phyloP scores from a whole-genome alignment of 331 rosid species.

The Stylosanthes scabra region DNA sequence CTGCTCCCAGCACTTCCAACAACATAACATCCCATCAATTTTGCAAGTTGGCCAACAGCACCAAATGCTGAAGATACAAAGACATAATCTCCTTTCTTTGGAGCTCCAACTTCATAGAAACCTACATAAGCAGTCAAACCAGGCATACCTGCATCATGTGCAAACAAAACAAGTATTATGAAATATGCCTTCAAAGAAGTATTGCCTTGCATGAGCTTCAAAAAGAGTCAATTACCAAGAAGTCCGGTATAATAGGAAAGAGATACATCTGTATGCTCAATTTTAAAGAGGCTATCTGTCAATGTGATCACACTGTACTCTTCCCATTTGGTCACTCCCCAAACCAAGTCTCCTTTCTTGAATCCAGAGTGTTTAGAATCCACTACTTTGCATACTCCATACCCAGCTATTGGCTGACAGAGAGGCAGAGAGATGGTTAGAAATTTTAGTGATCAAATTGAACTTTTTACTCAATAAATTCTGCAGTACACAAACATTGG shows the following conservation, averaged over 20 bases:
- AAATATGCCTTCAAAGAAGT: neutral
- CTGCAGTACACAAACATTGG: neutral
- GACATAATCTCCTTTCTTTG: constrained; percentile 53
- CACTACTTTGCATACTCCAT: constrained; percentile 54
- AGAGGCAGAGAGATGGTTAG: too few relatives aligned
- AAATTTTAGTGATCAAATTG: neutral
- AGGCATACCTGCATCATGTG: constrained; percentile 46
- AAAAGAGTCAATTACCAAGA: constrained; percentile 34
- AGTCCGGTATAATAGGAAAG: constrained; percentile 55
- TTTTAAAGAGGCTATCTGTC: constrained; percentile 44
- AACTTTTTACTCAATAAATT: too few relatives aligned
- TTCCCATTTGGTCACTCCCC: constrained; percentile 60
- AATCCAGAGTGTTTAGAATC: constrained; percentile 49
- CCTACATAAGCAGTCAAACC: constrained; percentile 52
- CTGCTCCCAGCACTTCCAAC: constrained; percentile 59
- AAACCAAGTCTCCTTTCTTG: constrained; percentile 45
- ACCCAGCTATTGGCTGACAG: constrained; percentile 39
- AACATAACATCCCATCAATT: constrained; percentile 53
- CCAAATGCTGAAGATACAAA: constrained; percentile 56
- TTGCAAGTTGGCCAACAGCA: constrained; percentile 56
- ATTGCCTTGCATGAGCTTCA: neutral
- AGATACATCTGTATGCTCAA: constrained; percentile 51
- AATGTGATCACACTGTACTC: constrained; percentile 47
- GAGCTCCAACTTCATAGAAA: constrained; percentile 50
- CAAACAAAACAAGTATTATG: neutral